Evolutionary conservation across 192 early-diverging fungal genomes (phyloP), one percentile per base, ranked within the genome.

Genomic region (Martensiomyces pterosporus): DNA sequence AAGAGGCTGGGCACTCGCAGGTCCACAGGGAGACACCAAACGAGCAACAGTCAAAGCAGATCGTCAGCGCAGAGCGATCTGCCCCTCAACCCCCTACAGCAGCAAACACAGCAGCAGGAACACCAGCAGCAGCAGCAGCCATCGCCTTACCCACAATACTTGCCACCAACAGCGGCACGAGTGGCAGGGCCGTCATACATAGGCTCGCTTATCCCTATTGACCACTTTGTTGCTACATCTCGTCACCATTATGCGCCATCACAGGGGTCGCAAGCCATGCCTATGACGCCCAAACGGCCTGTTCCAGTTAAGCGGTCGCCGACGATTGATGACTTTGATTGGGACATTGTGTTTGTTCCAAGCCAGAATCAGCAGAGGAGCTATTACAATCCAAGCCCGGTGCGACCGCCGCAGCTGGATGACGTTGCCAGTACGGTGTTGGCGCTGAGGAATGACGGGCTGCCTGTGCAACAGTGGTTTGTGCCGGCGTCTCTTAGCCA

Each of bases 391-490:
- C n/a, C n/a, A n/a, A n/a, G n/a, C n/a, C n/a, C n/a, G n/a, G n/a
- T n/a, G n/a, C n/a, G n/a, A n/a, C 42, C 23, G 29, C 7, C 33
- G 22, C 29, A 26, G 10, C 29, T 44, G 33, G 27, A 41, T 34
- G 45, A 52, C 3, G 44, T 52, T 15, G 35, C 59, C 19, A 56
- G 50, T 24, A 52, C 49, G 2, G 59, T 51, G 22, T 48, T 54
- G 45, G 66, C 59, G 3, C 43, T 69, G 49, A 58, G 66, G 2
- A 57, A 60, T 39, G 66, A 69, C 33, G 66, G 66, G 9, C 21
- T 69, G 54, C 59, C 66, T 13, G 29, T 32, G 17, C 50, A 48
- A 19, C 66, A 57, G 24, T 69, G 66, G 66, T 69, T 60, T 38
- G 46, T 69, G 8, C 66, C 66, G 6, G 52, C 47, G 13, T 24